Evolutionary conservation across 2,329 filamentous ascomycete genomes (phyloP).

Genomic region (Lachnellula willkommii): DNA sequence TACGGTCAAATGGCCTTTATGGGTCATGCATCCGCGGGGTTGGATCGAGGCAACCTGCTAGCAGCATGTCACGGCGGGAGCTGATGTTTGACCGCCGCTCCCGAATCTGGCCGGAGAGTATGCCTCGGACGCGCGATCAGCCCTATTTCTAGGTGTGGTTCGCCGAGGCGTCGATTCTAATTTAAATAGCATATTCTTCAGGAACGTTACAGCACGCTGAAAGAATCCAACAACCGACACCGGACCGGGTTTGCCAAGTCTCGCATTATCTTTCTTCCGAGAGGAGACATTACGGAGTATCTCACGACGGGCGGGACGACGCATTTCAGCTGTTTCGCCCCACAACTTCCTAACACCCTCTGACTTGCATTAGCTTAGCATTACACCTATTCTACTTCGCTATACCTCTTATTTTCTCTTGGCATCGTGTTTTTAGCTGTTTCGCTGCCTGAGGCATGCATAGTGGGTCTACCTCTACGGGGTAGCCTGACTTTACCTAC

Average conservation of each 20-base stretch:
- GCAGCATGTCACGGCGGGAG: background rate
- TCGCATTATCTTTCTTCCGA: background rate
- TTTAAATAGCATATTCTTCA: background rate
- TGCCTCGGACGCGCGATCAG: background rate
- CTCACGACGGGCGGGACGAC: no score
- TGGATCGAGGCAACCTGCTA: background rate
- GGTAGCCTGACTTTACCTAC: no score
- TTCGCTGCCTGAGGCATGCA: no score
- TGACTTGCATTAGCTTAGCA: no score
- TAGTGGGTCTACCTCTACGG: no score
- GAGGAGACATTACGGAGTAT: no score
- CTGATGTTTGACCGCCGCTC: background rate
- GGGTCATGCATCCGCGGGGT: background rate
- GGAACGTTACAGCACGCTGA: background rate
- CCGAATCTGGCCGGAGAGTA: background rate
- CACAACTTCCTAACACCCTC: no score
- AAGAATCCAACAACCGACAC: background rate
- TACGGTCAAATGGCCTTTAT: background rate
- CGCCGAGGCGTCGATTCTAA: background rate
- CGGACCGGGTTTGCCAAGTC: background rate
- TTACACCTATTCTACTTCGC: no score
- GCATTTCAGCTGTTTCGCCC: no score
- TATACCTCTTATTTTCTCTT: no score
- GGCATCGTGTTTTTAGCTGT: no score
- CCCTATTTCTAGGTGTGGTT: background rate